Percentiles rank a stretch among this genome's conserved stretches.
Evolutionary conservation across 257 asterid genomes (phyloP).

Genomic region (Nicotiana obtusifolia): DNA sequence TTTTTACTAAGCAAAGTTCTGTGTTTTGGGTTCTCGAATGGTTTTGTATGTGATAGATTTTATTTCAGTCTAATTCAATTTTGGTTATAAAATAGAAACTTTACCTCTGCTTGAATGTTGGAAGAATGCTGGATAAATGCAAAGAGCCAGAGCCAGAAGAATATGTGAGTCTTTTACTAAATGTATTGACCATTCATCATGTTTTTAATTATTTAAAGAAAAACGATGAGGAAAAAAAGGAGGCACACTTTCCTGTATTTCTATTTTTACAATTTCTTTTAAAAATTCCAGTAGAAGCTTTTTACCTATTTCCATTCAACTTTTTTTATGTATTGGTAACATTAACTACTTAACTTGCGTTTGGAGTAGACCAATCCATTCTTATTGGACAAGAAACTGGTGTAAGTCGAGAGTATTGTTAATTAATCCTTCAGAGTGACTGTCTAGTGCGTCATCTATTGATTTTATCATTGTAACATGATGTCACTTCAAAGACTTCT

Average conservation of each 20-base stretch:
- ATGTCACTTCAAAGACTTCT: neutral
- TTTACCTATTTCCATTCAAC: neutral
- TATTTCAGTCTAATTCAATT: neutral
- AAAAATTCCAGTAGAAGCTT: neutral
- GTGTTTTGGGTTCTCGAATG: neutral
- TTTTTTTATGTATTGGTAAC: neutral
- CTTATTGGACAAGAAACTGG: neutral
- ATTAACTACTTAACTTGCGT: neutral
- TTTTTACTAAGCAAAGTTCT: neutral
- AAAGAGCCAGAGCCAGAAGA: neutral
- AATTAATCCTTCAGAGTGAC: slow-evolving; percentile 5
- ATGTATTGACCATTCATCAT: neutral
- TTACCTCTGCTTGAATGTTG: neutral
- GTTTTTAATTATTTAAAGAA: neutral
- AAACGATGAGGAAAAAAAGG: no score
- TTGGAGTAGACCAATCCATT: neutral
- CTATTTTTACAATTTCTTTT: neutral
- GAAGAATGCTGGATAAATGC: neutral
- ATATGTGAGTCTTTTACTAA: neutral
- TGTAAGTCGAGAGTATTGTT: neutral
- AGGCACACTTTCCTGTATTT: neutral
- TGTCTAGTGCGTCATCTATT: neutral
- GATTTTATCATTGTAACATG: neutral
- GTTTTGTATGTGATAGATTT: neutral
- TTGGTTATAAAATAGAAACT: neutral